A percentile compares a stretch with the other conserved stretches of the same genome.
phyloP scores from a whole-genome alignment of 306 rosid genomes.

The Vachellia pachyceras region DNA sequence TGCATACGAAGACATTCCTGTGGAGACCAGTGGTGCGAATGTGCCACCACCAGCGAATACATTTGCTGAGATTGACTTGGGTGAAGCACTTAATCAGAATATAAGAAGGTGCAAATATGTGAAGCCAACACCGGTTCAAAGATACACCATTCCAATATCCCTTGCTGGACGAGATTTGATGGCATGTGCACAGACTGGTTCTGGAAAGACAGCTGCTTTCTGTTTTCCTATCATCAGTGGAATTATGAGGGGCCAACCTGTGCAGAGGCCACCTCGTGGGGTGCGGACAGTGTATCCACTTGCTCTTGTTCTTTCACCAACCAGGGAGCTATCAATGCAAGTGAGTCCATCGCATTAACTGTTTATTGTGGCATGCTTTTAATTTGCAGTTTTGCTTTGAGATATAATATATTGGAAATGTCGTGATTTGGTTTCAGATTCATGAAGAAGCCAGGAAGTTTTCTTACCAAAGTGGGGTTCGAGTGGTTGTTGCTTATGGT shows the following conservation, averaged over 20 bases:
- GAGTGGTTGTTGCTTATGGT: conserved; percentile 80
- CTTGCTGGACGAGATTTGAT: conserved; percentile 71
- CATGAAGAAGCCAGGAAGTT: conserved; percentile 68
- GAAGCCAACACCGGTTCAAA: conserved; percentile 78
- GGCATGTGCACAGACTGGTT: conserved; percentile 86
- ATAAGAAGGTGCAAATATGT: conserved; percentile 76
- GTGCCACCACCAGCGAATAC: conserved; percentile 74
- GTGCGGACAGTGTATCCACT: conserved; percentile 68
- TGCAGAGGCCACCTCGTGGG: conserved; percentile 65
- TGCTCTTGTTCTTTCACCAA: conserved; percentile 74
- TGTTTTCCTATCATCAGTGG: conserved; percentile 79
- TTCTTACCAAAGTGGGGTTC: conserved; percentile 66
- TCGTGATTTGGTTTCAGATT: conserved; percentile 52
- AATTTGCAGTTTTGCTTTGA: not conserved
- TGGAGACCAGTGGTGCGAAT: conserved; percentile 70
- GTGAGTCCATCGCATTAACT: conserved; percentile 48
- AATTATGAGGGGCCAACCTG: conserved; percentile 64
- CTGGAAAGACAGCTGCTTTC: conserved; percentile 80
- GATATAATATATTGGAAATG: not conserved
- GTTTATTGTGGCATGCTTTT: not conserved
- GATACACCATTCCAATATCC: conserved; percentile 73
- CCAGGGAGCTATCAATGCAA: conserved; percentile 76
- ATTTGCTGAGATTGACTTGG: conserved; percentile 74
- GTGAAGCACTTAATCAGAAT: conserved; percentile 64
- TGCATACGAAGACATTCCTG: conserved; percentile 75